Percentiles rank a stretch among this genome's conserved stretches.
Conservation (phyloP, 805 yeast genomes). For the Starmerella stigmatis region DNA sequence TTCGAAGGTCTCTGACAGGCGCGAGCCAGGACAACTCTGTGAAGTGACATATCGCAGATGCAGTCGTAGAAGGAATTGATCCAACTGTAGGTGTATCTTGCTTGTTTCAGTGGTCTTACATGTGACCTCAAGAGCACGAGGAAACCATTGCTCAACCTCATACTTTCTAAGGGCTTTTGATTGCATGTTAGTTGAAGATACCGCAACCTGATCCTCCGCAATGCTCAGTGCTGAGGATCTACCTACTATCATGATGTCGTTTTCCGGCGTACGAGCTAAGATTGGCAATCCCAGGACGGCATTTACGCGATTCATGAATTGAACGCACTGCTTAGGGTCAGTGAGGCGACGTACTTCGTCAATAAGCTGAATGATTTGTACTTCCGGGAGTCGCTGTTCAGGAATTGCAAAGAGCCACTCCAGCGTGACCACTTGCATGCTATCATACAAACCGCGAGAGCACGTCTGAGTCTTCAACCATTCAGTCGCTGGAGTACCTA, state of each 20-base stretch:
- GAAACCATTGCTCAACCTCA: neutral
- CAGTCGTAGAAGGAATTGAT: neutral
- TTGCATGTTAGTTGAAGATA: neutral
- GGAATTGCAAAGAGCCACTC: constrained; percentile 3
- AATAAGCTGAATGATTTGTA: neutral
- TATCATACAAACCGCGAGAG: neutral
- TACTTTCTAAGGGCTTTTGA: neutral
- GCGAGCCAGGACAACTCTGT: neutral
- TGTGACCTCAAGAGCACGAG: neutral
- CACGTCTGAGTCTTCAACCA: neutral
- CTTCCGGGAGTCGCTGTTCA: neutral
- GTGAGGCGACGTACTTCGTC: neutral
- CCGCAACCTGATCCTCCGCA: neutral
- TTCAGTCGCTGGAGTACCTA: neutral
- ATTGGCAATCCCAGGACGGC: neutral
- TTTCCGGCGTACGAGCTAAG: neutral
- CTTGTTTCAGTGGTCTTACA: too few species aligned
- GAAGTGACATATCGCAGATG: neutral
- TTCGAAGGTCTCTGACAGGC: neutral
- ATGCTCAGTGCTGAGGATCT: neutral
- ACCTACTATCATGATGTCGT: neutral
- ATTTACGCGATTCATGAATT: neutral
- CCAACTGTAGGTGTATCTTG: neutral
- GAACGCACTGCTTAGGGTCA: neutral
- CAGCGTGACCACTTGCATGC: neutral